phyloP scores from a whole-genome alignment of 2,329 filamentous ascomycete species.

The Lanzia echinophila region DNA sequence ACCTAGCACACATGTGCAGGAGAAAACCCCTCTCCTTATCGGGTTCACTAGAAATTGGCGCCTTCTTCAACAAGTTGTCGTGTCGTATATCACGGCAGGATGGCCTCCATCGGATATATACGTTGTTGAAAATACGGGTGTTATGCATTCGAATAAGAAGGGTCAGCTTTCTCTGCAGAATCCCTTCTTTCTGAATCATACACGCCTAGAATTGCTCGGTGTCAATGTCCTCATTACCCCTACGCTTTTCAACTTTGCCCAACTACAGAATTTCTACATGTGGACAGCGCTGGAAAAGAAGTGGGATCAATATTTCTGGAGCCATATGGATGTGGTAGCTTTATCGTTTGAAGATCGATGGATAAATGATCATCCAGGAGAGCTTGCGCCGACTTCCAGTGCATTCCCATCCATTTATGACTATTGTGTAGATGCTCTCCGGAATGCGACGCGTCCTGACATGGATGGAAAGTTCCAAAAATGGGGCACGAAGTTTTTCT shows the following conservation, averaged over 20 bases:
- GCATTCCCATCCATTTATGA: slow-evolving; percentile 13
- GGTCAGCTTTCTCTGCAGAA: slow-evolving; percentile 45
- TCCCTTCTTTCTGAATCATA: slow-evolving; percentile 50
- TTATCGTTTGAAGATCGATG: slow-evolving; percentile 36
- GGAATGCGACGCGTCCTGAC: slow-evolving; percentile 8
- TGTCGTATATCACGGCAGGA: slow-evolving; percentile 51
- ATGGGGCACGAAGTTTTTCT: slow-evolving; percentile 47
- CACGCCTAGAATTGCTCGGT: slow-evolving; percentile 42
- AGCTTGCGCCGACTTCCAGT: neutral
- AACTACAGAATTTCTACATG: slow-evolving; percentile 49
- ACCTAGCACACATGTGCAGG: slow-evolving; percentile 34
- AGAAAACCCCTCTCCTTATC: slow-evolving; percentile 47
- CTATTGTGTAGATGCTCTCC: slow-evolving; percentile 11
- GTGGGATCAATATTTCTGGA: slow-evolving; percentile 49
- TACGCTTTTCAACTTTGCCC: slow-evolving; percentile 46
- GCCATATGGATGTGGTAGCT: slow-evolving; percentile 48
- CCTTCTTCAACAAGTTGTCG: slow-evolving; percentile 48
- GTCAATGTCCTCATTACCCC: slow-evolving; percentile 46
- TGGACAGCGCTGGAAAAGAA: slow-evolving; percentile 37
- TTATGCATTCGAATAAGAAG: slow-evolving; percentile 45
- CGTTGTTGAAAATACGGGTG: slow-evolving; percentile 53
- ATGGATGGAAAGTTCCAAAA: neutral
- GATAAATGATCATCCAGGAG: neutral
- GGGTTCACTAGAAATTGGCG: slow-evolving; percentile 53
- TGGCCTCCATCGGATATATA: slow-evolving; percentile 52